phyloP scores from a whole-genome alignment of 306 rosid genomes.

The Cicer pinnatifidum region DNA sequence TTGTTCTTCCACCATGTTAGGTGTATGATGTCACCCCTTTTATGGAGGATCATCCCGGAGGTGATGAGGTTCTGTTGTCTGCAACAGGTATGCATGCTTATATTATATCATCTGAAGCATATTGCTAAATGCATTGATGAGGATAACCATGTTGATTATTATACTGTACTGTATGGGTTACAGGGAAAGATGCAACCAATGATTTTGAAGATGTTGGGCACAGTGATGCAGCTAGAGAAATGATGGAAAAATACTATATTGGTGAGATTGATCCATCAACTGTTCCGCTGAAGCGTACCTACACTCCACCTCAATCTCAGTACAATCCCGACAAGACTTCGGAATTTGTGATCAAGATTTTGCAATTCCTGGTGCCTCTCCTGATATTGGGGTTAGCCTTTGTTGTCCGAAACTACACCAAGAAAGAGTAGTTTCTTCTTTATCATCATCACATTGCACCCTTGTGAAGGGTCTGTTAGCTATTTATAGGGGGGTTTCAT shows the following conservation, averaged over 20 bases:
- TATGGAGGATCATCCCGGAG: slow-evolving; percentile 99
- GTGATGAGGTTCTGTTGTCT: slow-evolving; percentile 84
- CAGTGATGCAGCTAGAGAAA: slow-evolving; percentile 86
- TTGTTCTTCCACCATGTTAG: slow-evolving; percentile 48
- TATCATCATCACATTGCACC: slow-evolving; percentile 23
- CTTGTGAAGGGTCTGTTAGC: slow-evolving; percentile 41
- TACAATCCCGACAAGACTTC: slow-evolving; percentile 76
- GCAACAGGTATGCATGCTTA: slow-evolving; percentile 67
- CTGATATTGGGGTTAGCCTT: slow-evolving; percentile 89
- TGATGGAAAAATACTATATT: slow-evolving; percentile 84
- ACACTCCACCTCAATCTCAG: slow-evolving; percentile 59
- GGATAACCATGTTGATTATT: neutral
- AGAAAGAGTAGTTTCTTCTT: slow-evolving; percentile 61
- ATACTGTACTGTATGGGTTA: slow-evolving; percentile 31
- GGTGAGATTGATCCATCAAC: slow-evolving; percentile 84
- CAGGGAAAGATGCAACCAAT: slow-evolving; percentile 92
- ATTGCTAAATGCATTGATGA: neutral
- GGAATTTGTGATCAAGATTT: slow-evolving; percentile 76
- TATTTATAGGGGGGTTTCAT: slow-evolving; percentile 38
- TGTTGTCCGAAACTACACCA: slow-evolving; percentile 85
- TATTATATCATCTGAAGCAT: slow-evolving; percentile 22
- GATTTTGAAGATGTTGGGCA: slow-evolving; percentile 99
- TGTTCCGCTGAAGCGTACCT: slow-evolving; percentile 59
- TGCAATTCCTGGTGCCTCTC: slow-evolving; percentile 88
- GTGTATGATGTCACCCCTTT: slow-evolving; percentile 89